Percentiles rank a stretch among this genome's conserved stretches.
phyloP scores from a whole-genome alignment of 2,329 filamentous ascomycete genomes.

The Xenosphaeropsis pyriputrescens region DNA sequence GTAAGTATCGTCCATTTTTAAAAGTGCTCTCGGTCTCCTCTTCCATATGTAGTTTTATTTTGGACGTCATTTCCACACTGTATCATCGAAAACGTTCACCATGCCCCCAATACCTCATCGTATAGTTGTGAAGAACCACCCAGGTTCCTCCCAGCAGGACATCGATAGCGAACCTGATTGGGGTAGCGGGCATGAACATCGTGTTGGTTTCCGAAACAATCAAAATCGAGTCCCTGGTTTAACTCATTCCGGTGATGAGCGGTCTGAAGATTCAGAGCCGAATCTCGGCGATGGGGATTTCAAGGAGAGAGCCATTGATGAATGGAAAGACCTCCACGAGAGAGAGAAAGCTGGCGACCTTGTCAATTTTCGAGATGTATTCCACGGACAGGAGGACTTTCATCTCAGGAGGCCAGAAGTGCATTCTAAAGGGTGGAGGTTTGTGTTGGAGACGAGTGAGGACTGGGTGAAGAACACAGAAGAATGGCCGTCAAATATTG shows the following conservation, averaged over 20 bases:
- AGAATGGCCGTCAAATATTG: constrained; percentile 30
- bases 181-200: constrained; percentile 3
- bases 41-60: too few species aligned
- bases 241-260: constrained; percentile 3
- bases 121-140: too few species aligned
- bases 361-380: constrained; percentile 23
- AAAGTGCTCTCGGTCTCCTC: too few species aligned
- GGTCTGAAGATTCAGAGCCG: background rate
- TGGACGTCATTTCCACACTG: too few species aligned
- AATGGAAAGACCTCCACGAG: too few species aligned
- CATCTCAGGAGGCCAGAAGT: constrained; percentile 26
- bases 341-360: constrained; percentile 15
- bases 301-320: too few species aligned
- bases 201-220: too few species aligned
- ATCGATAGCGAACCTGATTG: too few species aligned
- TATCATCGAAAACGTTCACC: too few species aligned
- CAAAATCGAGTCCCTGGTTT: constrained; percentile 2
- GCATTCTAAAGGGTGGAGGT: constrained; percentile 30
- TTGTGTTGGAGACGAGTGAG: constrained; percentile 31
- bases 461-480: constrained; percentile 31
- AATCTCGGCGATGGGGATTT: constrained; percentile 1
- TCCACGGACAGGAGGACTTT: constrained; percentile 23
- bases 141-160: too few species aligned
- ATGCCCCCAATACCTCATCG: too few species aligned
- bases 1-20: too few species aligned